Evolutionary conservation across 768 basidiomycete genomes (phyloP), one percentile per base, ranked within the genome.

Genomic region (Boletus insuetus): DNA sequence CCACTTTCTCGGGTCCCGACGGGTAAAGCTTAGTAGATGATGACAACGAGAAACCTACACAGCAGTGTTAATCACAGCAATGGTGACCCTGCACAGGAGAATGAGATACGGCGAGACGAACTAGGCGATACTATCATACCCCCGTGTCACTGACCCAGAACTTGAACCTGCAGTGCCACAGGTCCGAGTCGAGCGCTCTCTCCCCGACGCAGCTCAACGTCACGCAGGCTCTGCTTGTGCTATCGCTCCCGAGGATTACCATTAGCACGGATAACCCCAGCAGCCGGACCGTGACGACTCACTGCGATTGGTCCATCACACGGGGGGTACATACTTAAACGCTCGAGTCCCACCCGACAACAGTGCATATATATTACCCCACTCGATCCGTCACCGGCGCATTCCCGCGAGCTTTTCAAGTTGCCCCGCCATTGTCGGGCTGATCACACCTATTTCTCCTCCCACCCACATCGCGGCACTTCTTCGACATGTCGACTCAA

Each of bases 401-500:
- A 7, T 45, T 35, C 60, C 31, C 45, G 26, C 26, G 26, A 29
- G 8, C 26, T 29, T 29, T 9, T 29, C 41, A 19, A 51, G 24
- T 22, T 22, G 11, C 26, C 14, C 41, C 42, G 47, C 49, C 7
- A 44, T 55, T 2, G 48, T 53, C 59, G 53, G 49, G 8, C 12
- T 57, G 40, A 51, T 53, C 56, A 20, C 51, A 35, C 43, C 7
- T 24, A 12, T 41, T 12, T 40, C 49, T 34, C 39, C n/a, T 8
- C 22, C 31, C 46, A 32, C 35, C 55, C 49, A 16, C 49, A 16
- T 20, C 26, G 11, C 6, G 7, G 38, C 13, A 29, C 26, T 26
- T 11, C 14, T 34, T 32, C 4, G 42, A n/a, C 46, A 72, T 72
- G 69, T 62, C 71, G 9, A 58, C 59, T 0, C 61, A 64, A 40